phyloP scores from a whole-genome alignment of 148 eudicot species.

The Chenopodium formosanum region DNA sequence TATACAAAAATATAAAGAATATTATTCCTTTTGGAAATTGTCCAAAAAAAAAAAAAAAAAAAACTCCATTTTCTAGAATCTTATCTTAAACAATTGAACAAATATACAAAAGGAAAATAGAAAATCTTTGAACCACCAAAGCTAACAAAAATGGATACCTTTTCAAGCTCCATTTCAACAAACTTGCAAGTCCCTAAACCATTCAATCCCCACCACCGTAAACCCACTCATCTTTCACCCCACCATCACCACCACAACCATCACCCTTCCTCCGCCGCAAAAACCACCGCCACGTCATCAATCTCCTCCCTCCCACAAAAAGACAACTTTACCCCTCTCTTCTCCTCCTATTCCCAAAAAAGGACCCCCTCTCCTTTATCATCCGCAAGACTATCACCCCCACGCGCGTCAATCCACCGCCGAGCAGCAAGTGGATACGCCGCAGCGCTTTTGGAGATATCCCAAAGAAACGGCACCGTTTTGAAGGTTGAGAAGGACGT shows the following conservation, averaged over 20 bases:
- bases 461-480: conserved; percentile 34
- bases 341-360: conserved; percentile 14
- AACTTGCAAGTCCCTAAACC: conserved; percentile 31
- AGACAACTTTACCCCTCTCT: conserved; percentile 31
- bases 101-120: background rate
- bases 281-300: conserved; percentile 18
- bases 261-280: conserved; percentile 20
- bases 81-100: background rate
- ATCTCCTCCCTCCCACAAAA: conserved; percentile 24
- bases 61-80: background rate
- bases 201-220: conserved; percentile 25
- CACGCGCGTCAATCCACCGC: conserved; percentile 23
- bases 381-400: background rate
- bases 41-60: background rate
- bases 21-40: background rate
- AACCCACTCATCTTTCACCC: conserved; percentile 11
- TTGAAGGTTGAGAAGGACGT: conserved; percentile 43
- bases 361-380: conserved; percentile 7
- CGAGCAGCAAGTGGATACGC: conserved; percentile 71
- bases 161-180: conserved; percentile 26
- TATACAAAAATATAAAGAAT: background rate
- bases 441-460: conserved; percentile 62
- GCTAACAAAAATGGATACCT: conserved; percentile 43
- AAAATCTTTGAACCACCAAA: conserved; percentile 2
- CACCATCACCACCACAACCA: background rate